phyloP scores from a whole-genome alignment of 352 stramenopile genomes.

The Phytophthora hybrid region DNA sequence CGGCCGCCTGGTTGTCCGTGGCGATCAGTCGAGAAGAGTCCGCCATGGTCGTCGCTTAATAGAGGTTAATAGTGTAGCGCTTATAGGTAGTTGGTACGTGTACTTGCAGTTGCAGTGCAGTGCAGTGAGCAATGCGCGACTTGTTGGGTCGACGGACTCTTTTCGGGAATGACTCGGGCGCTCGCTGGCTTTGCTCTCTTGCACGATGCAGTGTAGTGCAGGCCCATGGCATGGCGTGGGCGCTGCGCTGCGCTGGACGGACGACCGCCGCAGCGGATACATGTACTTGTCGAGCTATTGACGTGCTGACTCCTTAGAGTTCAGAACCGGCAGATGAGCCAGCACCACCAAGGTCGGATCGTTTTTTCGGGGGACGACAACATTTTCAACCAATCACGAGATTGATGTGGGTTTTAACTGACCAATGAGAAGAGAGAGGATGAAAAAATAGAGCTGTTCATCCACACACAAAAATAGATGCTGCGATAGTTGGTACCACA shows the following conservation, averaged over 20 bases:
- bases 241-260: constrained; percentile 14
- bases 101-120: constrained; percentile 2
- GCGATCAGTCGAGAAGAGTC: constrained; percentile 22
- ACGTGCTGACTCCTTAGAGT: constrained; percentile 30
- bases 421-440: not conserved
- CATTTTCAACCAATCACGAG: constrained; percentile 10
- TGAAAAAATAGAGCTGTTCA: constrained; percentile 23
- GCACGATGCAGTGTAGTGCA: not conserved
- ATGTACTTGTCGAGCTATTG: constrained; percentile 21
- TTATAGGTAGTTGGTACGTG: not conserved
- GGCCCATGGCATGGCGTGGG: too few relatives aligned
- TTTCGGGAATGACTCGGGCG: constrained; percentile 35
- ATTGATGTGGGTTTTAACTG: not conserved
- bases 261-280: constrained; percentile 12
- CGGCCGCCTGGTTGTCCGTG: not conserved
- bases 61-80: constrained; percentile 1
- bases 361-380: constrained; percentile 15
- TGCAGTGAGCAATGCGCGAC: constrained; percentile 8
- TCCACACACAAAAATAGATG: constrained; percentile 17
- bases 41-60: constrained; percentile 24
- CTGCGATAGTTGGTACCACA: constrained; percentile 9
- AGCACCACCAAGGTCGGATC: constrained; percentile 13
- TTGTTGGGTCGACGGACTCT: constrained; percentile 30
- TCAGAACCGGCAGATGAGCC: constrained; percentile 37
- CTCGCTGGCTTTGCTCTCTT: constrained; percentile 7